Evolutionary conservation across 495 filamentous ascomycete species (phyloP).

Genomic region (Tuber indicum): DNA sequence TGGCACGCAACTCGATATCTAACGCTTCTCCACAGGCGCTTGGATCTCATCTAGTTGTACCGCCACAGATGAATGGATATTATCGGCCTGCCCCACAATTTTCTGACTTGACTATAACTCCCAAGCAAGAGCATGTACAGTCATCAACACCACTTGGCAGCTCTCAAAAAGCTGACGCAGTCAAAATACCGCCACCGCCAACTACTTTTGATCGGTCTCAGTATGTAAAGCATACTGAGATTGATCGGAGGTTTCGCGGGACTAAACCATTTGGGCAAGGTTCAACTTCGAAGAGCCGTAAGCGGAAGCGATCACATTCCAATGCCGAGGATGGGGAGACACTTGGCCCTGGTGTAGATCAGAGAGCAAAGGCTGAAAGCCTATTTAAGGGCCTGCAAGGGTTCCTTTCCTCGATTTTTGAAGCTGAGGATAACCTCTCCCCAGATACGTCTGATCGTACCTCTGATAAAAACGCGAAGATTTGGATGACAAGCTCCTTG

Average conservation of each 20-base stretch:
- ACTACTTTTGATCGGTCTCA: conserved; percentile 40
- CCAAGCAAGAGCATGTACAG: conserved; percentile 8
- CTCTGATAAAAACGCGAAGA: conserved; percentile 36
- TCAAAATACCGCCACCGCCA: conserved; percentile 45
- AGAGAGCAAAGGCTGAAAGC: conserved; percentile 71
- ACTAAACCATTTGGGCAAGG: conserved; percentile 23
- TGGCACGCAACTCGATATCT: conserved; percentile 11
- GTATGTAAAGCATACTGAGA: conserved; percentile 42
- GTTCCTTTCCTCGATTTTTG: conserved; percentile 66
- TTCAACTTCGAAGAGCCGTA: conserved; percentile 33
- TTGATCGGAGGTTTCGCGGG: conserved; percentile 40
- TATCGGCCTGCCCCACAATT: conserved; percentile 13
- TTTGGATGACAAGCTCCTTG: conserved; percentile 39
- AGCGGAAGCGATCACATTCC: conserved; percentile 41
- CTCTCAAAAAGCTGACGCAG: conserved; percentile 64
- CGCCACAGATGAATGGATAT: conserved; percentile 27
- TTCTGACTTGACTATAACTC: conserved; percentile 9
- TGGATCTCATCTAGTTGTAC: background rate
- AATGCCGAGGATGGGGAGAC: conserved; percentile 46
- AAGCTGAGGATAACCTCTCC: conserved; percentile 65
- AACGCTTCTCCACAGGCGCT: conserved; percentile 8
- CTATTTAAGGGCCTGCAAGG: conserved; percentile 61
- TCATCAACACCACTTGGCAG: conserved; percentile 50
- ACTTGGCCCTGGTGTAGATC: conserved; percentile 54
- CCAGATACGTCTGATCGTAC: conserved; percentile 46